phyloP scores from a whole-genome alignment of 2,329 filamentous ascomycete genomes.

The Sclerotinia subarctica region DNA sequence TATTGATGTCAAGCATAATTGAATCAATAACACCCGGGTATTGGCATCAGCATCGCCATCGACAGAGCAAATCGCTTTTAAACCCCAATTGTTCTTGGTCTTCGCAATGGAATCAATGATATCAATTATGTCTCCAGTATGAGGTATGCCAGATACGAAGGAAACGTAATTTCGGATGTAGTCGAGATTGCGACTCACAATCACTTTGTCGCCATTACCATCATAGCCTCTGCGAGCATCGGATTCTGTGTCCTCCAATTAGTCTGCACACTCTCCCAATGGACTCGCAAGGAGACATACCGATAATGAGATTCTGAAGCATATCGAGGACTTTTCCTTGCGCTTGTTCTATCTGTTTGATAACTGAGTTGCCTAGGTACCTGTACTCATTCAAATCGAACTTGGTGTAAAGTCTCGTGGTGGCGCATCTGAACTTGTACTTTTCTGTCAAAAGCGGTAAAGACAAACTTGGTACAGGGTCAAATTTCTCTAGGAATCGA shows the following conservation, averaged over 20 bases:
- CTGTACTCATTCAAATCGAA: constrained; percentile 22
- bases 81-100: constrained; percentile 23
- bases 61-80: constrained; percentile 13
- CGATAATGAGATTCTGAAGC: constrained; percentile 44
- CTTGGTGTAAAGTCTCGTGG: constrained; percentile 32
- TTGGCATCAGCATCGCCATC: constrained; percentile 5
- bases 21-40: constrained; percentile 30
- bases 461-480: constrained; percentile 36
- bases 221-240: constrained; percentile 26
- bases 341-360: background rate
- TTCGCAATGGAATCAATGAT: constrained; percentile 33
- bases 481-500: constrained; percentile 44
- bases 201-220: constrained; percentile 35
- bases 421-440: constrained; percentile 41
- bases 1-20: constrained; percentile 34
- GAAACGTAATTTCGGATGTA: constrained; percentile 29
- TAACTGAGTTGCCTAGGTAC: background rate
- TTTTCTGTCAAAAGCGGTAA: constrained; percentile 34
- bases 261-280: background rate
- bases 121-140: constrained; percentile 25
- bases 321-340: constrained; percentile 38
- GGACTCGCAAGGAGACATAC: constrained; percentile 36
- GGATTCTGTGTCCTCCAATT: constrained; percentile 28
- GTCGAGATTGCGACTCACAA: constrained; percentile 34
- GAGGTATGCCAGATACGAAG: constrained; percentile 15